Evolutionary conservation across 2,329 filamentous ascomycete species (phyloP), one percentile per base, ranked within the genome.

Genomic region (Metarhizium album): DNA sequence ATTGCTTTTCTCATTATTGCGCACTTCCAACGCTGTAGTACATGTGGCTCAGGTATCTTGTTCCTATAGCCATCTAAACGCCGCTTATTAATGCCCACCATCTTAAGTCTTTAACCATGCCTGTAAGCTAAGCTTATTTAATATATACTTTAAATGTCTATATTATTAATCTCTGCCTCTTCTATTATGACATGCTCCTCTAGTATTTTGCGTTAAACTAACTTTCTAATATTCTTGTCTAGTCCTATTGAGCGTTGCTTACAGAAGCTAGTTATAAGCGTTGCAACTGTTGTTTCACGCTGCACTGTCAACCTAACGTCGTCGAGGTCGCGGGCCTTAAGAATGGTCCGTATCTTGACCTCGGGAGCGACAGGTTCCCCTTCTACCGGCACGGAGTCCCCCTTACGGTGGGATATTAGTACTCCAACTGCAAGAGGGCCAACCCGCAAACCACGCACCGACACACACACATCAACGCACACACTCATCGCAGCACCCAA

Each of bases 91-190:
- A 29, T 29, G 27, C 27, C 27, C 27, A 29, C 8, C 27, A 29
- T 29, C 27, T 29, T 8, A 29, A 29, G 27, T 29, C 8, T 29
- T 29, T 29, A 29, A n/a, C n/a, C 8, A 29, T 29, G 27, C 27
- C 27, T 8, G 27, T 8, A 29, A 29, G 27, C 8, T 29, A 8
- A 29, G 8, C 27, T 29, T 27, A 53, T 18, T 50, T 53, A 13
- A 90, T 66, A 56, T 84, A 75, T 23, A 93, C 85, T 65, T 95
- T 88, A 33, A 95, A 70, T 74, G 63, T 91, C 87, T 70, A 83
- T 74, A 59, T 94, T 85, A 45, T 80, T 80, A 40, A 95, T 79
- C 18, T 89, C 88, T 2, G 82, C 76, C 33, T 86, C 81, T 43
- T 73, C 72, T 43, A 93, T 74, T 1, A 74, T 78, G 29, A 71